These are phyloP conservation scores for Stereum hirsutum DNA, from an alignment of 1,284 basidiomycete species.

Conservation along the genomic window DNA sequence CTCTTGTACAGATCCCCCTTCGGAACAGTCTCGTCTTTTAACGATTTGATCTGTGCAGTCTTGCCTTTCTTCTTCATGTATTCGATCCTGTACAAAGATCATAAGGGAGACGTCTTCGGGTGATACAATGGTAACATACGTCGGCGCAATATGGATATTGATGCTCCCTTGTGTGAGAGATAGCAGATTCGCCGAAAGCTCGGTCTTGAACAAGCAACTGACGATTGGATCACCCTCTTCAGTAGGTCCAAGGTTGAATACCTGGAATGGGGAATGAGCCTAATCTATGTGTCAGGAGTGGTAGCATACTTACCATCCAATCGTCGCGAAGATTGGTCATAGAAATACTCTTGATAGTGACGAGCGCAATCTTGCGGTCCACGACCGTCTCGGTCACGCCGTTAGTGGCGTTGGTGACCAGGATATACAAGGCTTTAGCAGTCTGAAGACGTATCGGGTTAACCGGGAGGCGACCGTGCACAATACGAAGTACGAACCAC, in stretches of 20 bases:
- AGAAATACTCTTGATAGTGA: constrained; percentile 79
- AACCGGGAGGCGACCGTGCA: not conserved
- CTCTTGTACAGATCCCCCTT: constrained; percentile 92
- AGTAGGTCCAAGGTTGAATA: constrained; percentile 63
- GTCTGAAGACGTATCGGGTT: too few species aligned
- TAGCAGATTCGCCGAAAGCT: constrained; percentile 78
- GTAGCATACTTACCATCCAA: constrained; percentile 61
- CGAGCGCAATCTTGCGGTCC: constrained; percentile 86
- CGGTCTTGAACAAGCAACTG: constrained; percentile 94
- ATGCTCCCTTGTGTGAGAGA: constrained; percentile 77
- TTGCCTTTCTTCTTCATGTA: constrained; percentile 99
- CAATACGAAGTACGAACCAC: constrained; percentile 40
- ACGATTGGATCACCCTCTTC: constrained; percentile 97
- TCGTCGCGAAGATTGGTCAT: constrained; percentile 92
- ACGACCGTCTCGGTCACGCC: constrained; percentile 54
- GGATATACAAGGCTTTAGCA: constrained; percentile 82
- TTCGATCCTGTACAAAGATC: constrained; percentile 66
- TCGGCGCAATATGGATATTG: constrained; percentile 66
- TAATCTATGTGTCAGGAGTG: not conserved
- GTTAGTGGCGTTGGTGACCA: constrained; percentile 64
- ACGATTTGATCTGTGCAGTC: constrained; percentile 78
- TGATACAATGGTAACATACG: constrained; percentile 37
- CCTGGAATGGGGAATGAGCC: constrained; percentile 24
- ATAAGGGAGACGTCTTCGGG: constrained; percentile 6
- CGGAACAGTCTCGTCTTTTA: constrained; percentile 83